These are phyloP conservation scores for Coleophoma crateriformis DNA, from an alignment of 2,329 filamentous ascomycete species.

Conservation along the genomic window DNA sequence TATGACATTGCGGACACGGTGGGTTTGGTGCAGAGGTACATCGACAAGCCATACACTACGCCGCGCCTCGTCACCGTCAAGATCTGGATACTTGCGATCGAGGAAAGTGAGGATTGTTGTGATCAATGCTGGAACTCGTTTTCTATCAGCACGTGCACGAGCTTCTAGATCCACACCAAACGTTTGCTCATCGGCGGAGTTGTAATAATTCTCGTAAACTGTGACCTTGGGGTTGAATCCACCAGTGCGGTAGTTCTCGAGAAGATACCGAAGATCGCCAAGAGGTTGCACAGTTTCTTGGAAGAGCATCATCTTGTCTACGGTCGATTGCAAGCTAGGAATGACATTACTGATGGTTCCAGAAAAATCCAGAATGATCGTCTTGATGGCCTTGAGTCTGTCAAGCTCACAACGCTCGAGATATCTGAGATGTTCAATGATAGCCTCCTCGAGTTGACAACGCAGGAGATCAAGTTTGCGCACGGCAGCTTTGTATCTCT, in stretches of 20 bases:
- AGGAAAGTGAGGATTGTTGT: constrained; percentile 92
- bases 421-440: constrained; percentile 87
- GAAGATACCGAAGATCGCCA: constrained; percentile 83
- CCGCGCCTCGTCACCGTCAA: constrained; percentile 91
- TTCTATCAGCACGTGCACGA: constrained; percentile 85
- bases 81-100: constrained; percentile 93
- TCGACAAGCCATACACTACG: constrained; percentile 92
- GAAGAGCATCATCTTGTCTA: constrained; percentile 98
- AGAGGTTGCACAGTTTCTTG: constrained; percentile 96
- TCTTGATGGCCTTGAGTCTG: constrained; percentile 95
- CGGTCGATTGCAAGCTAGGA: constrained; percentile 87
- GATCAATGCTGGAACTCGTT: constrained; percentile 87
- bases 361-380: constrained; percentile 94
- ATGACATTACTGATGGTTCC: constrained; percentile 98
- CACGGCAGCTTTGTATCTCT: constrained; percentile 85
- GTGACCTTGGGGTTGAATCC: constrained; percentile 86
- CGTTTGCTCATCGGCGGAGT: constrained; percentile 93
- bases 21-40: constrained; percentile 77
- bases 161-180: constrained; percentile 98
- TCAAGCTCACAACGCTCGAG: constrained; percentile 97
- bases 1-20: constrained; percentile 74
- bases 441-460: constrained; percentile 92
- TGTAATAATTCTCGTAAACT: constrained; percentile 98
- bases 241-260: constrained; percentile 96
- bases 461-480: constrained; percentile 83